Percentiles rank a stretch among this genome's conserved stretches.
Evolutionary conservation across 2,329 filamentous ascomycete genomes (phyloP).

Genomic region (Sphaerulina musiva): DNA sequence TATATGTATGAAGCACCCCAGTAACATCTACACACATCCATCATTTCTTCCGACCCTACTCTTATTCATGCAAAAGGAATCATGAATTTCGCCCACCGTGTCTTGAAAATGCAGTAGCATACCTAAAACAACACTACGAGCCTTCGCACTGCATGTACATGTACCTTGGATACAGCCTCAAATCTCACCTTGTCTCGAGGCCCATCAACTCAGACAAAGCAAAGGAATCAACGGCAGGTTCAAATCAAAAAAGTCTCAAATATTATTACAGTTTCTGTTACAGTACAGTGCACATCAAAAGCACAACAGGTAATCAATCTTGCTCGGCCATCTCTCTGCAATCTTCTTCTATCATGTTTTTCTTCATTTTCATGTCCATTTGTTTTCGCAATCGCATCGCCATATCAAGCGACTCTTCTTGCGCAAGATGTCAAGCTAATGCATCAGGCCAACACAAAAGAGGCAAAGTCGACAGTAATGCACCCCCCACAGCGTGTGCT

Average conservation of each 20-base stretch:
- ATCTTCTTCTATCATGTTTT: background rate
- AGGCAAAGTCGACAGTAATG: background rate
- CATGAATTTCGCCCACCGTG: too few relatives aligned
- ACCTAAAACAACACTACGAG: too few relatives aligned
- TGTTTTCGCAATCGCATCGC: background rate
- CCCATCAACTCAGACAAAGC: too few relatives aligned
- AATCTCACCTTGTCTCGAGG: too few relatives aligned
- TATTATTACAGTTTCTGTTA: conserved; percentile 8
- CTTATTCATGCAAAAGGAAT: too few relatives aligned
- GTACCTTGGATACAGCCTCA: too few relatives aligned
- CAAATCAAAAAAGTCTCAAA: background rate
- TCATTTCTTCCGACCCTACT: too few relatives aligned
- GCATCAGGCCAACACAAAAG: background rate
- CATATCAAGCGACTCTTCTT: background rate
- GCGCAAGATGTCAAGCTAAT: background rate
- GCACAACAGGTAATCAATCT: conserved; percentile 4
- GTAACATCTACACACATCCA: too few relatives aligned
- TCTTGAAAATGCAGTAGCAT: too few relatives aligned
- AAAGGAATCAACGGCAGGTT: too few relatives aligned
- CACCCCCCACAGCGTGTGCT: background rate
- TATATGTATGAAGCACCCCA: too few relatives aligned
- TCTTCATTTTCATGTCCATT: background rate
- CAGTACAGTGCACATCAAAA: conserved; percentile 10
- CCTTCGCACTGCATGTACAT: too few relatives aligned
- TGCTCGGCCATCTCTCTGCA: conserved; percentile 5